A percentile compares a stretch with the other conserved stretches of the same genome.
Conservation (phyloP, 768 basidiomycete genomes). For the Mycena maculata region DNA sequence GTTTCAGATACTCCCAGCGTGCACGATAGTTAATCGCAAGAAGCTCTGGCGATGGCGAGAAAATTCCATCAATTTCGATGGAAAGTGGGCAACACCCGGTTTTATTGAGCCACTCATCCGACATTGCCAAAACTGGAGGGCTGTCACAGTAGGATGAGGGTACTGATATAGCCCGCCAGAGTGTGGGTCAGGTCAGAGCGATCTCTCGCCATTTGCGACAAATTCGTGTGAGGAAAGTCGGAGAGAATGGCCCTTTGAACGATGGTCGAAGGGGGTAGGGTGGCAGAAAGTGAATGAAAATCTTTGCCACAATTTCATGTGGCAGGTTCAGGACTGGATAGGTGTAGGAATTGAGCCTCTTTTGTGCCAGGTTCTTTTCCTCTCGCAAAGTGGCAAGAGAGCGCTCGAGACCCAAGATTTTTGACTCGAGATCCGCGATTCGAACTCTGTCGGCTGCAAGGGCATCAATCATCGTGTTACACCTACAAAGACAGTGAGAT, state of each 20-base stretch:
- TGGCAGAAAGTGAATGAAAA: constrained; percentile 19
- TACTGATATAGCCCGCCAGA: constrained; percentile 12
- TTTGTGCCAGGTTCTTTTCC: constrained; percentile 10
- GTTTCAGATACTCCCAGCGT: constrained; percentile 17
- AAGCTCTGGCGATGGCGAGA: constrained; percentile 11
- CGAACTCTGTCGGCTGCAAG: constrained; percentile 13
- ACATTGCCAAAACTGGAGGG: constrained; percentile 2
- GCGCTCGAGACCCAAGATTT: constrained; percentile 13
- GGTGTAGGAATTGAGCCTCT: constrained; percentile 10
- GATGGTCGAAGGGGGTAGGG: constrained; percentile 14
- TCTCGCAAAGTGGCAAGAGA: constrained; percentile 3
- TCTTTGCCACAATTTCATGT: constrained; percentile 13
- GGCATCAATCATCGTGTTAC: constrained; percentile 17
- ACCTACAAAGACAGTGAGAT: constrained; percentile 16
- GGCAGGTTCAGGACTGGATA: constrained; percentile 9
- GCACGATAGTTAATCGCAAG: constrained; percentile 7
- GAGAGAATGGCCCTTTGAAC: constrained; percentile 3
- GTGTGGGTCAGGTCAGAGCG: constrained; percentile 12
- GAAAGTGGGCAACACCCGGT: constrained; percentile 15
- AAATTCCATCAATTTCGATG: constrained; percentile 9
- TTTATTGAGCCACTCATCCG: constrained; percentile 9
- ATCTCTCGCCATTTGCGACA: constrained; percentile 18
- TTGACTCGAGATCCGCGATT: constrained; percentile 16
- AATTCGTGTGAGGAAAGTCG: constrained; percentile 19
- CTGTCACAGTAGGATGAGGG: constrained; percentile 7